Evolutionary conservation across 768 basidiomycete genomes (phyloP).

Genomic region (Lactarius indigo): DNA sequence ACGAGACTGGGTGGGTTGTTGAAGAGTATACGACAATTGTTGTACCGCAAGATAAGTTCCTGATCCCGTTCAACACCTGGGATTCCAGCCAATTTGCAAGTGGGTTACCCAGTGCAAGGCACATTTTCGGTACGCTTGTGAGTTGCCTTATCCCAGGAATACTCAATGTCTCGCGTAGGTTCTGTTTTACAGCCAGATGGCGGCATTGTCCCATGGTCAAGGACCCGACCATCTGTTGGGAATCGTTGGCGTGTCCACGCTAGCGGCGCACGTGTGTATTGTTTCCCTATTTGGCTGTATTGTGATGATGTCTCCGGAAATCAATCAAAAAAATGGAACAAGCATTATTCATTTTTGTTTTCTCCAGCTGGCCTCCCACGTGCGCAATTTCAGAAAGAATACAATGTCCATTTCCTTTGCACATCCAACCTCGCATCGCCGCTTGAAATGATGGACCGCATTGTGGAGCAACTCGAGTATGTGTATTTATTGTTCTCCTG

Average conservation of each 20-base stretch:
- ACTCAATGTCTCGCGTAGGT: too few species aligned
- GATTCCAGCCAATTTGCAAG: not conserved
- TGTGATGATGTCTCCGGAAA: conserved; percentile 47
- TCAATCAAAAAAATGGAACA: conserved; percentile 46
- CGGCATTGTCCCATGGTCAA: not conserved
- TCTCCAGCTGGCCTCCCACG: conserved; percentile 38
- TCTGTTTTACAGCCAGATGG: not conserved
- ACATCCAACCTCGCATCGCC: conserved; percentile 40
- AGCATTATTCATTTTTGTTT: conserved; percentile 41
- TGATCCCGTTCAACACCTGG: not conserved
- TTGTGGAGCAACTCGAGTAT: too few species aligned
- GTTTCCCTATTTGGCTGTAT: conserved; percentile 40
- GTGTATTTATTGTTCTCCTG: too few species aligned
- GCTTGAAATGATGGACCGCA: conserved; percentile 42
- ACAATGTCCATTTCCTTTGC: too few species aligned
- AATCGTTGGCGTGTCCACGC: not conserved
- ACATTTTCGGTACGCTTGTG: not conserved
- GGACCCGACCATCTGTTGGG: not conserved
- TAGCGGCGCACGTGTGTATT: conserved; percentile 27
- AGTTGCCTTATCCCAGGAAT: not conserved
- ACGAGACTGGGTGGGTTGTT: not conserved
- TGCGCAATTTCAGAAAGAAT: conserved; percentile 29
- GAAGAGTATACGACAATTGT: not conserved
- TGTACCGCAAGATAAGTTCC: not conserved
- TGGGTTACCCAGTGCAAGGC: not conserved